Conservation (phyloP, 768 basidiomycete genomes). For the Lactarius indigo region DNA sequence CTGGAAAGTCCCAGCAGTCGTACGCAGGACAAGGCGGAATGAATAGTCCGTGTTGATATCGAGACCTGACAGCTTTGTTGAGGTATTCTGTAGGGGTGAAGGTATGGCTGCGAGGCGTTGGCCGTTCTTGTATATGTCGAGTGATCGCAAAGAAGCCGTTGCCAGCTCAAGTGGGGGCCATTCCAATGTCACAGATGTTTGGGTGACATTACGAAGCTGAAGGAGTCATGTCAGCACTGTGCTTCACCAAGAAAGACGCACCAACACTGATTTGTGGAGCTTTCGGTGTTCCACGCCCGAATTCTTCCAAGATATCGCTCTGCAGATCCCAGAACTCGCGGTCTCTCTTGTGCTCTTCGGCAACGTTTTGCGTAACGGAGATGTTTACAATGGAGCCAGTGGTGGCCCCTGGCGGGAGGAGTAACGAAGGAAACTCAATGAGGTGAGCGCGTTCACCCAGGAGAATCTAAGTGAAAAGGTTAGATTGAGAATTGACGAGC, state of each 20-base stretch:
- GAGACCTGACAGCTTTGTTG: slow-evolving; percentile 81
- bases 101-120: slow-evolving; percentile 86
- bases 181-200: slow-evolving; percentile 95
- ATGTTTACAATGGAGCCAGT: slow-evolving; percentile 98
- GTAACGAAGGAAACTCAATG: slow-evolving; percentile 95
- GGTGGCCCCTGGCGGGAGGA: slow-evolving; percentile 87
- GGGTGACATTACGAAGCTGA: slow-evolving; percentile 88
- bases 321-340: slow-evolving; percentile 84
- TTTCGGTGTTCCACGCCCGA: slow-evolving; percentile 63
- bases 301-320: slow-evolving; percentile 69
- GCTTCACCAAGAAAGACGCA: slow-evolving; percentile 5
- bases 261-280: slow-evolving; percentile 71
- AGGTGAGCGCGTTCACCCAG: slow-evolving; percentile 92
- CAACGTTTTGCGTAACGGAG: slow-evolving; percentile 82
- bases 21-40: slow-evolving; percentile 92
- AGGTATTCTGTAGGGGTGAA: slow-evolving; percentile 76
- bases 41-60: slow-evolving; percentile 82
- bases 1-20: slow-evolving; percentile 85
- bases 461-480: slow-evolving; percentile 57
- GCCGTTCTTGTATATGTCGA: slow-evolving; percentile 92
- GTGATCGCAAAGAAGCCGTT: slow-evolving; percentile 76
- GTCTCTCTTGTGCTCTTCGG: slow-evolving; percentile 81
- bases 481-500: slow-evolving; percentile 23
- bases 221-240: not conserved
- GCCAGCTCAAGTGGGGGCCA: slow-evolving; percentile 88